Conservation (phyloP, 192 early-diverging fungal species). For the Backusella morwellensis region DNA sequence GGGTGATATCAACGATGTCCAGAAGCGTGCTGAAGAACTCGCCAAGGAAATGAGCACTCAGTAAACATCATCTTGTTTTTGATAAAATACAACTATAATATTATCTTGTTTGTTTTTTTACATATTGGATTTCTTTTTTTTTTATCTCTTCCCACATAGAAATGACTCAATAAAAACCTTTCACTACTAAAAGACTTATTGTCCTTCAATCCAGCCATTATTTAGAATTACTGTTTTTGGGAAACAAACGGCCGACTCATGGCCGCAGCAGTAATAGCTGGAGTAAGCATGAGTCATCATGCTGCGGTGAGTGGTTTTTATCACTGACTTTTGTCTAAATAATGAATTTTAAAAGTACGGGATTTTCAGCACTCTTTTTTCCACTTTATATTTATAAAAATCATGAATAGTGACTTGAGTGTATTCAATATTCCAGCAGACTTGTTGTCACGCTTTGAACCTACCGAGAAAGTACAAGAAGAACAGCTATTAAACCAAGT, state of each 20-base stretch:
- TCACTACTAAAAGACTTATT: neutral
- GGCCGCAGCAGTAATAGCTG: neutral
- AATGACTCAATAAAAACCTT: neutral
- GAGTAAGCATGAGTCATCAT: neutral
- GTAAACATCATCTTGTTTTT: neutral
- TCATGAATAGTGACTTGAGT: neutral
- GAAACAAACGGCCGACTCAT: neutral
- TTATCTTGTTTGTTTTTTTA: neutral
- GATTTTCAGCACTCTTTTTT: neutral
- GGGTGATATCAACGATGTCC: constrained; percentile 92
- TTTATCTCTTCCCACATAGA: neutral
- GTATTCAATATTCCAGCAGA: constrained; percentile 14
- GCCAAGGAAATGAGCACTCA: constrained; percentile 30
- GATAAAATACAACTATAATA: constrained; percentile 10
- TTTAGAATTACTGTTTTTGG: no score
- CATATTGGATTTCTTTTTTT: constrained; percentile 2
- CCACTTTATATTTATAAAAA: neutral
- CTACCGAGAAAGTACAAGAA: neutral
- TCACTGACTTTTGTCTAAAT: no score
- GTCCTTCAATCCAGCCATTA: no score
- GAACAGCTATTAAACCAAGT: neutral
- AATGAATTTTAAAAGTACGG: no score
- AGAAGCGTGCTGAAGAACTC: constrained; percentile 72
- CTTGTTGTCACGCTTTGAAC: neutral
- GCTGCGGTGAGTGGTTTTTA: neutral